Evolutionary conservation across 331 rosid genomes (phyloP).

Genomic region (Erythrophleum ivorense): DNA sequence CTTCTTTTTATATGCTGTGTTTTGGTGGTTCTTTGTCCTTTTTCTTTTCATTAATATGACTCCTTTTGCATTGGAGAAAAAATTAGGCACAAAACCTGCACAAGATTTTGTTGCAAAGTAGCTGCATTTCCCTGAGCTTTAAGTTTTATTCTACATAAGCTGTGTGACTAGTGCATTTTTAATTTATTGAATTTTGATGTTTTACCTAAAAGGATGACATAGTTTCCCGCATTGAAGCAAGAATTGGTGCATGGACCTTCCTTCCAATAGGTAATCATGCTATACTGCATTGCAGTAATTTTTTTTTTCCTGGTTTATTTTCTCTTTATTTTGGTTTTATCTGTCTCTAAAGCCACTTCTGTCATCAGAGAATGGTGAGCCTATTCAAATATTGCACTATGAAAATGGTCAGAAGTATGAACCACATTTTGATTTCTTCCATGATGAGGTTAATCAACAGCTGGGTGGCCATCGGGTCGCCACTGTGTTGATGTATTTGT

Average conservation of each 20-base stretch:
- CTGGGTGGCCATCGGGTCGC: slow-evolving; percentile 94
- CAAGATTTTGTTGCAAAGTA: background rate
- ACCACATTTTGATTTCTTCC: slow-evolving; percentile 92
- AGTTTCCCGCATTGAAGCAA: slow-evolving; percentile 58
- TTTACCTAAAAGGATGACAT: slow-evolving; percentile 59
- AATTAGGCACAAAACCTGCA: background rate
- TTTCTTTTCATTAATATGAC: background rate
- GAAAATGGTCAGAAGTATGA: slow-evolving; percentile 91
- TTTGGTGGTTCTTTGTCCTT: background rate
- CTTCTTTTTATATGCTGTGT: background rate
- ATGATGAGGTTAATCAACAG: slow-evolving; percentile 80
- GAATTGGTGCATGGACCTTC: slow-evolving; percentile 76
- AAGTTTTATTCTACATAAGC: background rate
- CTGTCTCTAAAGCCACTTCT: slow-evolving; percentile 9
- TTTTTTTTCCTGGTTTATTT: background rate
- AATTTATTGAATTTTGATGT: slow-evolving; percentile 23
- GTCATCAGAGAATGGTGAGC: slow-evolving; percentile 87
- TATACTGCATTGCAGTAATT: background rate
- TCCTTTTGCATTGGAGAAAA: background rate
- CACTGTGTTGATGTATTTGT: slow-evolving; percentile 96
- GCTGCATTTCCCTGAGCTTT: background rate
- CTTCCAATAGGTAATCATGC: slow-evolving; percentile 66
- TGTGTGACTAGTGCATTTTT: background rate
- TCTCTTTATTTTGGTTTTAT: background rate
- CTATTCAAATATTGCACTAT: slow-evolving; percentile 88